phyloP scores from a whole-genome alignment of 2,329 filamentous ascomycete species.

The Curvularia sp. region DNA sequence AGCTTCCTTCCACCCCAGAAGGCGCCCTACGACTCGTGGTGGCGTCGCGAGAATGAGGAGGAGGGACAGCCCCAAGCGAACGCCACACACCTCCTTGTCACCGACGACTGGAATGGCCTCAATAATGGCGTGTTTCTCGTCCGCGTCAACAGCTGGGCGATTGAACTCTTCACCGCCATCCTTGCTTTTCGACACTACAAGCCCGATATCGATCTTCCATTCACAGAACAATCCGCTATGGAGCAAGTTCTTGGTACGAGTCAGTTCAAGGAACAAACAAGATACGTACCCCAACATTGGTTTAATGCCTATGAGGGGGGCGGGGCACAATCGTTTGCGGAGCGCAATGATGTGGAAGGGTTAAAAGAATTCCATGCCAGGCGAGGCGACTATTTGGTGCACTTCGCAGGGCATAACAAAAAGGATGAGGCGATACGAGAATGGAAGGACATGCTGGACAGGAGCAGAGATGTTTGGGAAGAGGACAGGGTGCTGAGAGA shows the following conservation, averaged over 20 bases:
- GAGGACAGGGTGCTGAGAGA: constrained; percentile 34
- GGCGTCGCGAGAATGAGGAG: constrained; percentile 11
- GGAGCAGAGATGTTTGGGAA: constrained; percentile 33
- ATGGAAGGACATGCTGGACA: constrained; percentile 37
- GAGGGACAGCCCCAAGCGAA: constrained; percentile 2
- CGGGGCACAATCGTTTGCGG: constrained; percentile 21
- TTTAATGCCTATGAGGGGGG: constrained; percentile 54
- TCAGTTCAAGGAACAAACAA: constrained; percentile 42
- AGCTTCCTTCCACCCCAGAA: constrained; percentile 48
- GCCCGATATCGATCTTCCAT: constrained; percentile 45
- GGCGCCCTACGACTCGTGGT: constrained; percentile 22
- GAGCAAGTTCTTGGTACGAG: constrained; percentile 46
- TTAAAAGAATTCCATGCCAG: constrained; percentile 47
- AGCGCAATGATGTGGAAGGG: constrained; percentile 45
- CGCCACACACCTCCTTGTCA: constrained; percentile 46
- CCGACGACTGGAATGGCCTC: constrained; percentile 52
- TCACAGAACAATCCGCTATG: constrained; percentile 54
- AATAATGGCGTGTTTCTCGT: constrained; percentile 56
- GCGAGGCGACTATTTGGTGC: constrained; percentile 53
- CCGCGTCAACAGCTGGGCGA: constrained; percentile 50
- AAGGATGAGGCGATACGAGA: constrained; percentile 47
- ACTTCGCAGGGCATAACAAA: constrained; percentile 50
- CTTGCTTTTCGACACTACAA: constrained; percentile 51
- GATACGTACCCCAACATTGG: constrained; percentile 52
- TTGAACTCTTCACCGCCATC: constrained; percentile 50